phyloP scores from a whole-genome alignment of 495 filamentous ascomycete species.

The Neurospora intermedia region DNA sequence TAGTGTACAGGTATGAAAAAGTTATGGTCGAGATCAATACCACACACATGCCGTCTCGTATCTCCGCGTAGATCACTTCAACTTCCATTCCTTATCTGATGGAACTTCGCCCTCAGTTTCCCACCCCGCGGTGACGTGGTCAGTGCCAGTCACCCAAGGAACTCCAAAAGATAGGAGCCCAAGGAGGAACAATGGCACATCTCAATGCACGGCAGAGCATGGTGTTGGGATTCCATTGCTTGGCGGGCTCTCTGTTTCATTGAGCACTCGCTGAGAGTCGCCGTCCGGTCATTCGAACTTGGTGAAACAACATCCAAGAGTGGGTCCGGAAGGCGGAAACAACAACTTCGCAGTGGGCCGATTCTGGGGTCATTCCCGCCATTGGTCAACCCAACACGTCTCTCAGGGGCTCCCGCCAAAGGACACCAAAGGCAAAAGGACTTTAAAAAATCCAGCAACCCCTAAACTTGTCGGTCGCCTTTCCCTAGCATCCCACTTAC shows the following conservation, averaged over 20 bases:
- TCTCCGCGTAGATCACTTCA: background rate
- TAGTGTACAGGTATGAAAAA: background rate
- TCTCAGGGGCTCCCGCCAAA: slow-evolving; percentile 2
- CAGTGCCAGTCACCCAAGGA: background rate
- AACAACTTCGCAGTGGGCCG: slow-evolving; percentile 16
- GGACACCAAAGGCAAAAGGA: background rate
- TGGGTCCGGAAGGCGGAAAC: slow-evolving; percentile 21
- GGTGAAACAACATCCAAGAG: background rate
- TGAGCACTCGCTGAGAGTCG: background rate
- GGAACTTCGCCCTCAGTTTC: background rate
- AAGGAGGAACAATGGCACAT: background rate
- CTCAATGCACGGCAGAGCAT: background rate
- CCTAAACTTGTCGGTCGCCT: slow-evolving; percentile 3
- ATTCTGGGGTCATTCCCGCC: slow-evolving; percentile 16
- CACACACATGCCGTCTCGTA: background rate
- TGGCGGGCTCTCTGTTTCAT: background rate
- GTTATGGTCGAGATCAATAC: background rate
- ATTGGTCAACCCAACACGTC: slow-evolving; percentile 3
- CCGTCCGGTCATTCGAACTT: background rate
- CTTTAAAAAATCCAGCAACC: slow-evolving; percentile 19
- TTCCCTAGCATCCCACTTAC: background rate
- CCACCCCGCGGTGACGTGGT: background rate
- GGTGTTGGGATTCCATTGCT: background rate
- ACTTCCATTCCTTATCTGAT: background rate
- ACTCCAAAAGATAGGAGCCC: background rate